These are phyloP conservation scores for Allium fistulosum DNA, from an alignment of 106 monocot species.

Conservation along the genomic window DNA sequence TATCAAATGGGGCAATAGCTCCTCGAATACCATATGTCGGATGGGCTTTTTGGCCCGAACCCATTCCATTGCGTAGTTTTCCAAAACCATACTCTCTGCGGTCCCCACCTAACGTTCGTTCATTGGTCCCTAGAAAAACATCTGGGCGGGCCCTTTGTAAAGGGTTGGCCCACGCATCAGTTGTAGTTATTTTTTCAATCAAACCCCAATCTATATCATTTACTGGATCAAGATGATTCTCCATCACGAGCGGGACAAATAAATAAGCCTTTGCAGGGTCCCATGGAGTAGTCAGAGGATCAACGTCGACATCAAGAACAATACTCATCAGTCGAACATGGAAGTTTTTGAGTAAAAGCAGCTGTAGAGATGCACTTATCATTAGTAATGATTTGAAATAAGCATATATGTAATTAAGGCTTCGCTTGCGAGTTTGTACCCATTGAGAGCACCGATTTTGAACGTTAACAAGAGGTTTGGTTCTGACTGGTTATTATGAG, in stretches of 20 bases:
- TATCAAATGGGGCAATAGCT: slow-evolving; percentile 85
- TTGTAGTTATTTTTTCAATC: slow-evolving; percentile 45
- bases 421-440: too few relatives aligned
- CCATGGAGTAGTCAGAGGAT: slow-evolving; percentile 96
- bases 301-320: slow-evolving; percentile 98
- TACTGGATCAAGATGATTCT: slow-evolving; percentile 40
- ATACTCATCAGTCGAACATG: slow-evolving; percentile 99
- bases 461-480: too few relatives aligned
- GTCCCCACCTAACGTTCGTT: slow-evolving; percentile 90
- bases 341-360: slow-evolving; percentile 76
- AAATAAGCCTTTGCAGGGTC: slow-evolving; percentile 96
- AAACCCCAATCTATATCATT: slow-evolving; percentile 80
- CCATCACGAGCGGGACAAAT: slow-evolving; percentile 55
- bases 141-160: slow-evolving; percentile 96
- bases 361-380: slow-evolving; percentile 32
- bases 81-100: slow-evolving; percentile 97
- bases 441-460: too few relatives aligned
- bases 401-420: too few relatives aligned
- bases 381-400: too few relatives aligned
- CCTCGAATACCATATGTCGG: slow-evolving; percentile 99
- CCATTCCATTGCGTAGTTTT: slow-evolving; percentile 74
- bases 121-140: slow-evolving; percentile 93
- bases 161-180: slow-evolving; percentile 89
- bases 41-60: slow-evolving; percentile 64
- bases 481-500: too few relatives aligned